Evolutionary conservation across 768 basidiomycete genomes (phyloP), one percentile per base, ranked within the genome.

Genomic region (Boletales sp.): DNA sequence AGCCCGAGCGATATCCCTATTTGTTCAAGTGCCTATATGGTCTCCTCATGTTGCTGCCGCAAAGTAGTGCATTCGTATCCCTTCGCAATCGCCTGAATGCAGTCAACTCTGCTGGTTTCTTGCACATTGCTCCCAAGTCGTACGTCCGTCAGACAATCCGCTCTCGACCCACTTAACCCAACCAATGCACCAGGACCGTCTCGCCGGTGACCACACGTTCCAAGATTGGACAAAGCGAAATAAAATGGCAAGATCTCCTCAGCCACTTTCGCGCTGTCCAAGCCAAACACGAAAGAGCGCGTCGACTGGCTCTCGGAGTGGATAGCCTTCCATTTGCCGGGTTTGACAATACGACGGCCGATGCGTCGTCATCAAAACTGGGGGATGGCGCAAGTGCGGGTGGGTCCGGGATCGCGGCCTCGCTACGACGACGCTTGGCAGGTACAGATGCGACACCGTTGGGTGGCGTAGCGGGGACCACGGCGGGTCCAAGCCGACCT

Each of bases 21-120:
- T 76, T 99, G 24, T 95, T 94, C 80, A 99, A 99, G 64, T 97
- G 94, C 61, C 77, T 99, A 4, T 99, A 99, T 64, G 97, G 97
- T 2, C 75, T 99, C 8, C 74, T 99, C 51, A 99, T 99, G 97
- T 74, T 98, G 47, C 73, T 99, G 9, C 97, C 97, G 1, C 97
- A 99, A 73, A 97, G 94, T 63, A 87, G 88, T 19, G 97, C 97
- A 3, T 99, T 99, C 60, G 83, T 93, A 9, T 95, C 95, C 1
- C 76, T 99, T 19, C 81, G 94, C 35, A 97, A 97, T 69, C 84
- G 97, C 19, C 74, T 99, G 39, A 94, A 89, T 56, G 93, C 94
- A 1, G 94, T 98, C 42, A 94, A 94, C 68, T 91, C 95, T 4
- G 84, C 94, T 8, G 95, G 95, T 7, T 97, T 93, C 71, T 69